Base-by-base conservation (phyloP, 805 yeast species). In the Peterozyma xylosa region DNA sequence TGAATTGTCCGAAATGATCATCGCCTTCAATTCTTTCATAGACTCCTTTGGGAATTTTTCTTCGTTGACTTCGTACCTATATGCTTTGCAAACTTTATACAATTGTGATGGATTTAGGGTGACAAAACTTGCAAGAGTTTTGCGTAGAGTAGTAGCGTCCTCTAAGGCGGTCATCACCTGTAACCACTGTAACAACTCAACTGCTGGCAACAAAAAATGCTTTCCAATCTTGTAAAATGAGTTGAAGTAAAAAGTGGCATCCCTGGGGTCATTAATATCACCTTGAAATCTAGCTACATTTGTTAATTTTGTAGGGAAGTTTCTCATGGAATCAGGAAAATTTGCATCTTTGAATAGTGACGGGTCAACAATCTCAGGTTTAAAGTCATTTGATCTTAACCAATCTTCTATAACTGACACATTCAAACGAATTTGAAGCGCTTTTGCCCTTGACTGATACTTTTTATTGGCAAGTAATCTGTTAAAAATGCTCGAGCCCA, bases 321-420 rank as follows among this genome's bases (percentile, higher is more conserved):
- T 4, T 5, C 54, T 50, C 9, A 66, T 42, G 18, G 48, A 55
- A 40, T 67, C 70, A 2, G 71, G 69, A 42, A 56, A 64, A 9
- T 51, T 53, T 6, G 53, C 51, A 34, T 43, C 43, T 16, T 59
- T 55, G 10, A 53, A 39, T 38, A 58, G 52, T 36, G 52, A 48
- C 3, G 49, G 40, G 18, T 52, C 59, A 7, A 55, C 53, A 1
- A 59, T 60, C 52, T 43, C 59, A 11, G 78, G 76, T 29, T 69
- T 68, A 50, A 74, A 67, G 53, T 80, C 78, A 52, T 81, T 83
- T 5, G 77, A 70, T 47, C 95, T 75, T 30, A 91, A 74, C 99
- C 99, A 93, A 56, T 93, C 96, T 61, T 93, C 97, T 37, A 93
- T 64, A 5, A 85, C 75, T 0, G 96, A 88, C 9, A 93, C 55